Base-by-base conservation (phyloP, 495 filamentous ascomycete genomes). In the Bacidia gigantensis region DNA sequence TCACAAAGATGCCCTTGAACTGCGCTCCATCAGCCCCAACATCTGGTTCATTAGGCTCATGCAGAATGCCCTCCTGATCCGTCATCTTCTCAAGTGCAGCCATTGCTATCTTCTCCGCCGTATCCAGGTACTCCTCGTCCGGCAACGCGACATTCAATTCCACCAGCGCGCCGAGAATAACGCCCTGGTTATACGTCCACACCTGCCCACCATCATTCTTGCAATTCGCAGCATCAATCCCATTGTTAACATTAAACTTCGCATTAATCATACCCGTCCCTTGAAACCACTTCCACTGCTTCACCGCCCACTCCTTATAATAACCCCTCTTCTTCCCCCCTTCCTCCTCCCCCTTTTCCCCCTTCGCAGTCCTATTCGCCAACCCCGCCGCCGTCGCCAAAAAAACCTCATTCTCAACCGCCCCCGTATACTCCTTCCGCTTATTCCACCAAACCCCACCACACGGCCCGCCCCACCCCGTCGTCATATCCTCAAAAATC, bases 161-260 rank as follows among this genome's bases (percentile, higher is more conserved):
- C 40, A 83, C 78, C 0, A 88, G 72, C 0, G 72, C 86, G 12
- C 84, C 84, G 11, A 89, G 72, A 32, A 89, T 69, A 23, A 87
- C 82, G 35, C 84, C 85, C 65, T 90, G 85, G 67, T 88, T 90
- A 69, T 90, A 90, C 0, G 82, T 79, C 77, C 78, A 89, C 45
- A 79, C 75, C 7, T 72, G 71, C 35, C 66, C 63, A 24, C 72
- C 72, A 60, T 87, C 86, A 64, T 83, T 85, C 53, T 74, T 68
- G 68, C 83, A 87, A 35, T 64, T 70, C 2, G 62, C 61, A 10
- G 61, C 41, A 53, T 73, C 65, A 18, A 90, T 72, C 7, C 83
- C 83, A 58, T 90, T 84, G 60, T 87, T 84, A 64, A 90, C 80
- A 3, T 76, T 70, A 54, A 73, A 69, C 14, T 84, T 60, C 14